Evolutionary conservation across 2,329 filamentous ascomycete species (phyloP), one percentile per base, ranked within the genome.

Genomic region (Aspergillus proliferans): DNA sequence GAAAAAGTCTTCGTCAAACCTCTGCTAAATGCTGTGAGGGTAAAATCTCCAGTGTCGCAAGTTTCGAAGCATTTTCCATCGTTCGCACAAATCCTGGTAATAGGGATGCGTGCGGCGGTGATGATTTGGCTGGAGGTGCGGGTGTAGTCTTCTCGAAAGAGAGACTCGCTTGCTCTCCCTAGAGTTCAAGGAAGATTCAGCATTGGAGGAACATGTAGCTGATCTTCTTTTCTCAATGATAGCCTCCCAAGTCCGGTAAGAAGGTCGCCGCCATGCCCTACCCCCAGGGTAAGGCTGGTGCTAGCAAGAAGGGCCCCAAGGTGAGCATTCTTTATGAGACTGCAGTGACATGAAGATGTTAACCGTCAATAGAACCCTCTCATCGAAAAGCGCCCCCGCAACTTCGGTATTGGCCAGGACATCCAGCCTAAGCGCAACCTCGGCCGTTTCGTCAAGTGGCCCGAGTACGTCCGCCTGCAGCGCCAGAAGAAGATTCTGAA

Each of bases 171-270:
- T 62, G 56, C 66, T 76, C 86, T 93, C 88, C 85, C 78, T 94
- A 94, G 89, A 95, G 89, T 86, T 87, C 77, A 86, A 83, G 86
- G 84, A 87, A 89, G 86, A 87, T 80, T 71, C 74, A 80, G 78
- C 65, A 64, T 83, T 84, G 81, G 80, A 85, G 85, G 82, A 85
- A 21, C 82, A 83, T 80, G 82, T 76, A 74, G 86, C 90, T 96
- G 87, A 71, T 88, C 85, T 89, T 95, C 87, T 93, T 56, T 94
- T 89, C 92, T 97, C 92, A 93, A 97, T 97, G 91, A 97, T 81
- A 97, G 93, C 89, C 93, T 87, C 88, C 92, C 74, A 98, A 97
- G 82, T 69, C 74, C 70, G 90, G 90, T 82, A 97, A 96, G 88
- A 97, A 96, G 84, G 86, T 88, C 78, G 93, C 93, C 69, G 81